Conservation (phyloP, 192 early-diverging fungal species). For the Linnemannia zychae region DNA sequence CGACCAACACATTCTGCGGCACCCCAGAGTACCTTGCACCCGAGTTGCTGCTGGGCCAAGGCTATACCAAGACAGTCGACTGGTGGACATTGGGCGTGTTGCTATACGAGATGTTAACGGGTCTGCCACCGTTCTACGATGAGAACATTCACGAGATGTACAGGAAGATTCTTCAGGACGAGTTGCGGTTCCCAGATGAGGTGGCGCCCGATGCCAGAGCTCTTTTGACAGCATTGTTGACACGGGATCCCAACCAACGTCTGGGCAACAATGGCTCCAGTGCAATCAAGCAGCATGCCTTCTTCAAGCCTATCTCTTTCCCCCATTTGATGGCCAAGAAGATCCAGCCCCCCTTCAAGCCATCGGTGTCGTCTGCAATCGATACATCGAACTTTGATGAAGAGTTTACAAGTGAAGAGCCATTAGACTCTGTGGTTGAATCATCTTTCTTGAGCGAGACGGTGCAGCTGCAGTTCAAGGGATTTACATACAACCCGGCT, state of each 20-base stretch:
- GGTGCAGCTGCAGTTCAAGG: slow-evolving; percentile 95
- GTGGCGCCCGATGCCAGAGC: slow-evolving; percentile 76
- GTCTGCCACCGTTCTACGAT: slow-evolving; percentile 95
- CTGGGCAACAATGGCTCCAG: slow-evolving; percentile 91
- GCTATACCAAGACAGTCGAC: slow-evolving; percentile 94
- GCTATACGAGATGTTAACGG: slow-evolving; percentile 91
- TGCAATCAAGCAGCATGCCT: slow-evolving; percentile 94
- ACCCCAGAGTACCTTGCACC: slow-evolving; percentile 98
- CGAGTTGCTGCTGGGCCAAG: slow-evolving; percentile 88
- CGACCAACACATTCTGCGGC: slow-evolving; percentile 96
- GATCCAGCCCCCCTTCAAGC: slow-evolving; percentile 94
- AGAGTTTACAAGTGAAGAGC: slow-evolving; percentile 94
- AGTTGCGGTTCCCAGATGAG: slow-evolving; percentile 85
- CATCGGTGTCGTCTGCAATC: slow-evolving; percentile 85
- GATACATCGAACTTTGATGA: slow-evolving; percentile 99
- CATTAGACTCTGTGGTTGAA: slow-evolving; percentile 89
- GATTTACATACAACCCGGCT: slow-evolving; percentile 90
- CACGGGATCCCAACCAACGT: slow-evolving; percentile 84
- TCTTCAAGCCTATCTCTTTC: slow-evolving; percentile 95
- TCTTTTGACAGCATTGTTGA: slow-evolving; percentile 81
- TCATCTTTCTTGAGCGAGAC: slow-evolving; percentile 88
- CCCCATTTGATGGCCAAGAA: slow-evolving; percentile 88
- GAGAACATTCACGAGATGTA: slow-evolving; percentile 97
- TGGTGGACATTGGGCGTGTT: slow-evolving; percentile 98
- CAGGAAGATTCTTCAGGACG: slow-evolving; percentile 92